phyloP scores from a whole-genome alignment of 768 basidiomycete species.

The Pleurotus citrinopileatus region DNA sequence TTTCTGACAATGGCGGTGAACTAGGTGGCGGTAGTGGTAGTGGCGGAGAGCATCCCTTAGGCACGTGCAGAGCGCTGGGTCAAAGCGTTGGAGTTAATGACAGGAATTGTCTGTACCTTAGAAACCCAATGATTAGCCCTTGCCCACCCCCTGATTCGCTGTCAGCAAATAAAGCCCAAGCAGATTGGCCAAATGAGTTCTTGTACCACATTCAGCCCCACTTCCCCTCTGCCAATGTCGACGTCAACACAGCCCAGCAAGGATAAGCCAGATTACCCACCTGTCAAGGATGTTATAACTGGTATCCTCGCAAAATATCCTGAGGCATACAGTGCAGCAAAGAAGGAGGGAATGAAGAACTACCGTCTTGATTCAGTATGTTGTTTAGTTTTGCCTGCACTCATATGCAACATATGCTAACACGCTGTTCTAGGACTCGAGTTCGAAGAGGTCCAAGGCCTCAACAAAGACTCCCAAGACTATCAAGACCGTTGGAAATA shows the following conservation, averaged over 20 bases:
- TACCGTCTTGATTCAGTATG: background rate
- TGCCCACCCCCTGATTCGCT: background rate
- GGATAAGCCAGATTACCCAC: background rate
- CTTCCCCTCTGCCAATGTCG: too few relatives aligned
- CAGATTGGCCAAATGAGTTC: background rate
- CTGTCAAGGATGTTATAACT: background rate
- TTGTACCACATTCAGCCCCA: too few relatives aligned
- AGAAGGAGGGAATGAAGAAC: background rate
- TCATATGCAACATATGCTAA: too few relatives aligned
- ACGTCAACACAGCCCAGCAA: too few relatives aligned
- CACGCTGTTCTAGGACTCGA: background rate
- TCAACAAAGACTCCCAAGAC: background rate
- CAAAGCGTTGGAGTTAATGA: background rate
- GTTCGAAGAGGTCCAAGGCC: background rate
- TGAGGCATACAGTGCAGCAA: background rate
- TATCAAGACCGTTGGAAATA: background rate
- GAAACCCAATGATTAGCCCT: background rate
- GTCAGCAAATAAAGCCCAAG: background rate
- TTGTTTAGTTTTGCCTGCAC: background rate
- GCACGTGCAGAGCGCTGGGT: background rate
- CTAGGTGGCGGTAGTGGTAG: too few relatives aligned
- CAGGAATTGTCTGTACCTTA: background rate
- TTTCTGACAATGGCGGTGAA: background rate
- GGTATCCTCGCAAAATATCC: background rate
- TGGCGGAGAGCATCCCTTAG: too few relatives aligned